Base-by-base conservation (phyloP, 106 monocot species). In the Agapanthus africanus region DNA sequence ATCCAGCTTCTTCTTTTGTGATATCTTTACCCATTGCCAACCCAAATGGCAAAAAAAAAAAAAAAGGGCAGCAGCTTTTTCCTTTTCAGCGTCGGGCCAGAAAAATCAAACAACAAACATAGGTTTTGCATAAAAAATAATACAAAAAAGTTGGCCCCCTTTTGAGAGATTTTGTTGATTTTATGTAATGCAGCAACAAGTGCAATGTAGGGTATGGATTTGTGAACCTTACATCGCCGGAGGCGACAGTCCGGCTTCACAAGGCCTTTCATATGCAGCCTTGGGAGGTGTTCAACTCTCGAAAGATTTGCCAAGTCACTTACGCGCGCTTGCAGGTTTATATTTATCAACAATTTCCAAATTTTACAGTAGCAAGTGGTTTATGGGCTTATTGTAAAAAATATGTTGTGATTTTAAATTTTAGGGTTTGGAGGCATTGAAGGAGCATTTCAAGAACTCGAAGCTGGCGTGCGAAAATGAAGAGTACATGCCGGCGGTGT, bases 171-270 rank as follows among this genome's bases (percentile, higher is more conserved):
- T 56, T n/a, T 56, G 21, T 56, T 26, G 25, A 26, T 65, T 10
- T 40, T 8, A 25, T 38, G 22, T 40, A 35, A n/a, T 32, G 19
- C 75, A 97, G 95, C 80, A 97, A 97, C 95, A 97, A 97, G 73
- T 97, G 95, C 82, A 97, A 97, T 71, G 95, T 97, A 6, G 95
- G 95, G 7, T 97, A 97, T 68, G 95, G 95, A 7, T 97, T 97
- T 41, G 95, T 97, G 67, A 97, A 97, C 73, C 70, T 97, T 25
- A 97, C 95, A 15, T 84, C 95, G 14, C 89, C 95, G 52, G 86
- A 91, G 78, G 95, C 88, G 18, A 74, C 95, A 5, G 82, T 89
- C 71, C 81, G 91, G 72, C 86, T 97, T 9, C 78, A 97, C 84
- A 84, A 76, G 40, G 92, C 91, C 22, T 97, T 92, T 65, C 91